Evolutionary conservation across 2,329 filamentous ascomycete genomes (phyloP), one percentile per base, ranked within the genome.

Genomic region (Colletotrichum neosansevieriae): DNA sequence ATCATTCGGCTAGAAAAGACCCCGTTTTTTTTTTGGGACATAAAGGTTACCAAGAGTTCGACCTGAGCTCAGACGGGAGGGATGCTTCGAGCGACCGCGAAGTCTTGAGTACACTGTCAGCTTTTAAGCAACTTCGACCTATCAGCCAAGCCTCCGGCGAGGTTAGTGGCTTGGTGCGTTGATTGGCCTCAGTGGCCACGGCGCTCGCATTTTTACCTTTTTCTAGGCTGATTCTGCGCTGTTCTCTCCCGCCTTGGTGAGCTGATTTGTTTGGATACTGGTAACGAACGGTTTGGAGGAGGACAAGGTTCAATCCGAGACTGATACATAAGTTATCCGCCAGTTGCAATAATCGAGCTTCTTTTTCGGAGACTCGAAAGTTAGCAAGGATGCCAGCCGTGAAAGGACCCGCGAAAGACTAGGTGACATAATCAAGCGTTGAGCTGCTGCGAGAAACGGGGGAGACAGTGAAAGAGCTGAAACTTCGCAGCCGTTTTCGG

Each of bases 391-490:
- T 36, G 24, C n/a, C 19, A 53, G 15, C 34, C 34, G 38, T 29
- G 49, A 59, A 6, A 13, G 15, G 47, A 47, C 40, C 50, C 47
- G 49, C 61, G 29, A 44, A 32, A 36, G 56, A 56, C 54, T 21
- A 15, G 19, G 61, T 29, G 56, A 59, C 54, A 49, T 42, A 38
- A 60, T 61, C 54, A 65, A 40, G 40, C 61, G 21, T 49, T 54
- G 12, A 42, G 17, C 19, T 32, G 24, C 54, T 49, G 19, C 32
- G 21, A 6, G 29, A 38, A 59, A 51, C 34, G 21, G 44, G 49
- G 49, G 54, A 66, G 56, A 59, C 56, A 54, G 40, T 56, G 49
- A 36, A 51, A 15, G 40, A 59, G 50, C 61, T 66, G 66, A 66
- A 69, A 69, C 66, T 29, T 65, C 44, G 24, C 42, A 45, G 61